phyloP scores from a whole-genome alignment of 176 grass and related monocot genomes.

The Urochloa ruziziensis region DNA sequence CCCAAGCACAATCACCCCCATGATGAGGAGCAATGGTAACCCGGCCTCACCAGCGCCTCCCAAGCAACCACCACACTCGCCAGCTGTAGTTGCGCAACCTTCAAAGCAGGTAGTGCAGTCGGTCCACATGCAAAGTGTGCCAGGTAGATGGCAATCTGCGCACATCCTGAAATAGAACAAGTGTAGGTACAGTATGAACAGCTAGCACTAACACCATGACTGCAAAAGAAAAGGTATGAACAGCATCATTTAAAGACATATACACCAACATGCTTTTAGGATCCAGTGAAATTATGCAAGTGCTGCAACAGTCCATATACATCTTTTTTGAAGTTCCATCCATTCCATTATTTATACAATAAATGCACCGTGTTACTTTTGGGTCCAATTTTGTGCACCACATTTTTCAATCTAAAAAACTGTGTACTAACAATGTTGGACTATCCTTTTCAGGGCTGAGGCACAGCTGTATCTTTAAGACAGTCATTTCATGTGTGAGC shows the following conservation, averaged over 20 bases:
- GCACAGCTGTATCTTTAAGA: not conserved
- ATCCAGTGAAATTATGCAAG: not conserved
- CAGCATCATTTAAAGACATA: not conserved
- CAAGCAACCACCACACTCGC: slow-evolving; percentile 85
- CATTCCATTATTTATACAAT: not conserved
- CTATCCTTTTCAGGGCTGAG: not conserved
- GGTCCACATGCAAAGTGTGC: slow-evolving; percentile 90
- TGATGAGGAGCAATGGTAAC: slow-evolving; percentile 72
- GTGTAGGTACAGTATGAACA: not conserved
- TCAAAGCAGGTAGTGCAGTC: slow-evolving; percentile 95
- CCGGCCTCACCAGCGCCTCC: slow-evolving; percentile 80
- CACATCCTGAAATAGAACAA: slow-evolving; percentile 69
- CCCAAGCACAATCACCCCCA: slow-evolving; percentile 72
- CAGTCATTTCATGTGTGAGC: not conserved
- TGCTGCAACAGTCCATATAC: not conserved
- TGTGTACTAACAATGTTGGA: not conserved
- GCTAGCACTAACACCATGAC: not conserved
- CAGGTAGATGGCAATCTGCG: slow-evolving; percentile 83
- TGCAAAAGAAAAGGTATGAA: not conserved
- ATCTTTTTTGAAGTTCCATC: not conserved
- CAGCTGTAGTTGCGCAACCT: slow-evolving; percentile 73
- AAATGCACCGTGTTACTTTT: not conserved
- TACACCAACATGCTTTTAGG: not conserved
- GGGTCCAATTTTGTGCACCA: not conserved
- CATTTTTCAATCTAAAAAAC: not conserved